Evolutionary conservation across 2,329 filamentous ascomycete species (phyloP).

Genomic region (Fusarium pseudonygamai): DNA sequence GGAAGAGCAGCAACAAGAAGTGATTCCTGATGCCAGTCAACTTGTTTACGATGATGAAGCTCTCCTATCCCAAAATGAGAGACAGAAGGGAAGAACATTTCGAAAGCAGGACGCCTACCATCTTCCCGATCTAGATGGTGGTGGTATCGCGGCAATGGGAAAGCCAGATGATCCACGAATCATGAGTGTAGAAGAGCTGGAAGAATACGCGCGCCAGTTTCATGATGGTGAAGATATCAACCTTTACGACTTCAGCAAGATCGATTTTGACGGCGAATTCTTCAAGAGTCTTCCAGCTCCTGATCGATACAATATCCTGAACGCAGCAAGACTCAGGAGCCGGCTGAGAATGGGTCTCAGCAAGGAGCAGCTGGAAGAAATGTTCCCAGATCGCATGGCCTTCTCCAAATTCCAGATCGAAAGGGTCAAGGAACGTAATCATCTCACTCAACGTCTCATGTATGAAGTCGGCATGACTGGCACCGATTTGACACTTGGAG

Average conservation of each 20-base stretch:
- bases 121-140: conserved; percentile 83
- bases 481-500: conserved; percentile 74
- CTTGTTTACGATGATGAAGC: conserved; percentile 93
- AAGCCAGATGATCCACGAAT: conserved; percentile 91
- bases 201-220: conserved; percentile 93
- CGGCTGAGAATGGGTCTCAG: conserved; percentile 94
- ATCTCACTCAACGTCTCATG: conserved; percentile 95
- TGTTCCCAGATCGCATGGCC: conserved; percentile 98
- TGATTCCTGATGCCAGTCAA: conserved; percentile 71
- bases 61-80: conserved; percentile 80
- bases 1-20: conserved; percentile 66
- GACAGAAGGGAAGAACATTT: conserved; percentile 78
- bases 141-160: conserved; percentile 84
- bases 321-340: conserved; percentile 88
- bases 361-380: conserved; percentile 93
- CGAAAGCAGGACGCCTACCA: conserved; percentile 95
- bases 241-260: conserved; percentile 96
- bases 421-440: conserved; percentile 89
- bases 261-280: conserved; percentile 96
- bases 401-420: conserved; percentile 98
- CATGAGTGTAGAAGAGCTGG: conserved; percentile 94
- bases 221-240: conserved; percentile 91
- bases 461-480: conserved; percentile 89
- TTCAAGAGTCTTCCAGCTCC: conserved; percentile 89
- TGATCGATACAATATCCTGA: conserved; percentile 97